These are phyloP conservation scores for Striga asiatica DNA, from an alignment of 257 asterid species.

Conservation along the genomic window DNA sequence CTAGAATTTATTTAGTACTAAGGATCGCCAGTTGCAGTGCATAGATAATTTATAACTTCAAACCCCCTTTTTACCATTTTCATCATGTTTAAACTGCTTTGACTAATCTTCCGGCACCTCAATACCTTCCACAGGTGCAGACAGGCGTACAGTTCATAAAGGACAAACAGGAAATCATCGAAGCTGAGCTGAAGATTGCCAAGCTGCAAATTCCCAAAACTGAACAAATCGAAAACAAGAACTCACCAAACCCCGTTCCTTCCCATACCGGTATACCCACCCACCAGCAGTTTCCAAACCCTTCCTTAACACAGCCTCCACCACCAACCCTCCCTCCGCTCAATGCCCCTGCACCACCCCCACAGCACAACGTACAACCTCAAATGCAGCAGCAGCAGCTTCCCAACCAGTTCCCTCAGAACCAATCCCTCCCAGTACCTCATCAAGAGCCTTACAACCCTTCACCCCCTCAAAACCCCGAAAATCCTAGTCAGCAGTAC, in stretches of 20 bases:
- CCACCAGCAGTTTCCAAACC: constrained; percentile 47
- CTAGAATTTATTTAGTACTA: neutral
- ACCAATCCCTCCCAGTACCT: constrained; percentile 42
- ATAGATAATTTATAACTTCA: neutral
- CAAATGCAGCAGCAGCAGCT: constrained; percentile 40
- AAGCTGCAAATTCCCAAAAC: constrained; percentile 49
- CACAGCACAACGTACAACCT: constrained; percentile 43
- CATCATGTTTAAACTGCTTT: constrained; percentile 6
- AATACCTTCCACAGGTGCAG: constrained; percentile 54
- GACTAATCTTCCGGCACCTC: neutral
- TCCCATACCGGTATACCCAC: constrained; percentile 33
- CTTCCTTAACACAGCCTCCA: constrained; percentile 31
- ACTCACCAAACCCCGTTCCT: constrained; percentile 28
- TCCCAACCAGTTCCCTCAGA: constrained; percentile 46
- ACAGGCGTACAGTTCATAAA: constrained; percentile 47
- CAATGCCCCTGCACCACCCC: constrained; percentile 39
- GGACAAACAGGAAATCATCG: constrained; percentile 78
- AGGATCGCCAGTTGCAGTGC: neutral
- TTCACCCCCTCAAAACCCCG: constrained; percentile 47
- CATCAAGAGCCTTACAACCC: constrained; percentile 54
- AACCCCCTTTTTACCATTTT: neutral
- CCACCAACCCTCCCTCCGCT: constrained; percentile 36
- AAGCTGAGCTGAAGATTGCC: constrained; percentile 53
- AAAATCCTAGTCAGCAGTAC: constrained; percentile 43
- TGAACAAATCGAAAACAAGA: constrained; percentile 46